Base-by-base conservation (phyloP, 2,329 filamentous ascomycete species). In the Talaromyces sp. region DNA sequence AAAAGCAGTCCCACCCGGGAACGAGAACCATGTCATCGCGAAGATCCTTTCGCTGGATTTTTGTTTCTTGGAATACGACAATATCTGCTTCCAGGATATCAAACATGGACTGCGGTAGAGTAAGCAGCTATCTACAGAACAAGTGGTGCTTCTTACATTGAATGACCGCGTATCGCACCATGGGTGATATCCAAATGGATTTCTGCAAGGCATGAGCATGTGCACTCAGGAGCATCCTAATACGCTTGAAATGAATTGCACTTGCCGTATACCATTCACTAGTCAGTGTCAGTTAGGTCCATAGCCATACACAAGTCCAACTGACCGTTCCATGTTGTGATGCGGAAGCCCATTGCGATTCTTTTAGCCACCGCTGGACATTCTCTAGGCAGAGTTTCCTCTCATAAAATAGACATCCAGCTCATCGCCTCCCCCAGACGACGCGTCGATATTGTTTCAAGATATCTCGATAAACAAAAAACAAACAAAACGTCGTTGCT, bases 21-120 rank as follows among this genome's bases (percentile, higher is more conserved):
- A 98, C 87, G 36, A 98, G 80, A 10, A 98, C 93, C 92, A 98
- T 98, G 68, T 98, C 95, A 81, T 98, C 95, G 47, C 82, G 84
- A 1, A 99, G 80, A 68, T 97, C 93, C 72, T 96, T 96, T 61
- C 89, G 85, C 72, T 98, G 95, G 47, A 98, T 97, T 77, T 98
- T 99, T 51, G 92, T 88, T 76, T 98, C 95, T 75, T 99, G 95
- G 81, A 98, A 92, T 62, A 97, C 84, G 19, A 98, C 87, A 65
- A 99, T 95, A 73, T 99, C 95, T 58, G 93, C 88, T 73, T 95
- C 90, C 7, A 99, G 84, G 51, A 89, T 90, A 67, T 96, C 91
- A 76, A 99, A 98, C 95, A 98, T 98, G 66, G 88, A 84, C 88
- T 91, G 62, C 17, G 49, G 36, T 15, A 39, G 17, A 28, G 25